Conservation (phyloP, 2,329 filamentous ascomycete species). For the Ceratocystis albifundus region DNA sequence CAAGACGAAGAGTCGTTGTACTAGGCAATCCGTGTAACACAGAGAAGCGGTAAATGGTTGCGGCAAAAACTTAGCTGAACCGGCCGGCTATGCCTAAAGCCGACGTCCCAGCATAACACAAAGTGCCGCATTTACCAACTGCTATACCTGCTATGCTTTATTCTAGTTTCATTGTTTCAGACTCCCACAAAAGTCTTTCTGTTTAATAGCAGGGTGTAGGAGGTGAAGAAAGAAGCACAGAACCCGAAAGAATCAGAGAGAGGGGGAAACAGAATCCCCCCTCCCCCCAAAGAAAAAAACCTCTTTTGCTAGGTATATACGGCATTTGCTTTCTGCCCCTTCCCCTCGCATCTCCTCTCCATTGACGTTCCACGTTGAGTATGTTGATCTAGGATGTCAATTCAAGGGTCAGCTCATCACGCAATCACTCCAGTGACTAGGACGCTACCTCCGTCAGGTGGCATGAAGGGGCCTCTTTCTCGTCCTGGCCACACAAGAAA, state of each 20-base stretch:
- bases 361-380: not conserved
- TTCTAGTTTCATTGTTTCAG: not conserved
- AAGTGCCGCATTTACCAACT: not conserved
- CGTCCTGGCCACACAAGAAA: not conserved
- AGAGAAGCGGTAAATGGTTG: not conserved
- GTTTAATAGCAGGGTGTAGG: not conserved
- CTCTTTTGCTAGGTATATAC: not conserved
- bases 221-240: too few relatives aligned
- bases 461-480: not conserved
- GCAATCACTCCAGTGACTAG: not conserved
- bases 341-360: not conserved
- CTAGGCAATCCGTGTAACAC: conserved; percentile 1
- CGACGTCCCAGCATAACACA: not conserved
- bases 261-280: not conserved
- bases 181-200: not conserved
- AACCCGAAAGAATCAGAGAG: not conserved
- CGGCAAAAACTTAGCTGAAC: not conserved
- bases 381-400: not conserved
- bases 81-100: not conserved
- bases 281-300: too few relatives aligned
- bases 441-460: not conserved
- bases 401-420: not conserved
- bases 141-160: too few relatives aligned
- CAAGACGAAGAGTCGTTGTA: conserved; percentile 1
- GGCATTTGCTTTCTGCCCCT: not conserved